A percentile compares a stretch with the other conserved stretches of the same genome.
These are phyloP conservation scores for Phytophthora sojae DNA, from an alignment of 352 stramenopile genomes.

Conservation along the genomic window DNA sequence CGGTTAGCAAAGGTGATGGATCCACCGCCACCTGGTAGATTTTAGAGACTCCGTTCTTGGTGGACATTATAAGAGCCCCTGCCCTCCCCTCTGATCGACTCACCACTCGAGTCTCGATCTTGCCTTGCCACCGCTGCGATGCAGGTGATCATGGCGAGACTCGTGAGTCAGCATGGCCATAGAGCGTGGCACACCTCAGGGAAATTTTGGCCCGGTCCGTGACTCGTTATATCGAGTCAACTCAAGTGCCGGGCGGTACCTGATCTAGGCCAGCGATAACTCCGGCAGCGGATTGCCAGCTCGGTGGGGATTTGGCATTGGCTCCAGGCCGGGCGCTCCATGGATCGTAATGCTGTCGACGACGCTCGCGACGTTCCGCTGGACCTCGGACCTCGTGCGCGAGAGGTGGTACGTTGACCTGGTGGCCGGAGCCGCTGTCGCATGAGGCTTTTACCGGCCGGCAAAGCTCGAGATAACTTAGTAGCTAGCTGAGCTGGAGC, in stretches of 20 bases:
- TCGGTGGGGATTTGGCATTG: constrained; percentile 5
- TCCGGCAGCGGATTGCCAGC: neutral
- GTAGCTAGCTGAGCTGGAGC: neutral
- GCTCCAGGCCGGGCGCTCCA: neutral
- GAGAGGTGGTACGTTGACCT: constrained; percentile 40
- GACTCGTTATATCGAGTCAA: constrained; percentile 23
- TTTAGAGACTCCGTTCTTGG: constrained; percentile 9
- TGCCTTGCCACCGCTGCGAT: no score
- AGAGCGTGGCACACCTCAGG: constrained; percentile 1
- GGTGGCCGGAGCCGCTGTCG: constrained; percentile 7
- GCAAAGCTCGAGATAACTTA: constrained; percentile 33
- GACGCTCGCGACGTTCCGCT: constrained; percentile 25
- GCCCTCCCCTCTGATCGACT: no score
- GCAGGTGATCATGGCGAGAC: no score
- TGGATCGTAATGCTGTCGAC: constrained; percentile 34
- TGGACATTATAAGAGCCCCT: no score
- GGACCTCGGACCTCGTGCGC: constrained; percentile 39
- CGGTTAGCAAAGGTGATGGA: no score
- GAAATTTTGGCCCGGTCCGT: constrained; percentile 2
- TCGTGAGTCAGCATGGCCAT: constrained; percentile 15
- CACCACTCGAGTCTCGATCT: no score
- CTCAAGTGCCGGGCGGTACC: constrained; percentile 23
- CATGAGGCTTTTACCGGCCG: constrained; percentile 23
- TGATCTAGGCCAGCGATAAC: constrained; percentile 19
- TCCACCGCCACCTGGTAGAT: constrained; percentile 5